phyloP scores from a whole-genome alignment of 1,284 basidiomycete species.

The Stygiomarasmius scandens region DNA sequence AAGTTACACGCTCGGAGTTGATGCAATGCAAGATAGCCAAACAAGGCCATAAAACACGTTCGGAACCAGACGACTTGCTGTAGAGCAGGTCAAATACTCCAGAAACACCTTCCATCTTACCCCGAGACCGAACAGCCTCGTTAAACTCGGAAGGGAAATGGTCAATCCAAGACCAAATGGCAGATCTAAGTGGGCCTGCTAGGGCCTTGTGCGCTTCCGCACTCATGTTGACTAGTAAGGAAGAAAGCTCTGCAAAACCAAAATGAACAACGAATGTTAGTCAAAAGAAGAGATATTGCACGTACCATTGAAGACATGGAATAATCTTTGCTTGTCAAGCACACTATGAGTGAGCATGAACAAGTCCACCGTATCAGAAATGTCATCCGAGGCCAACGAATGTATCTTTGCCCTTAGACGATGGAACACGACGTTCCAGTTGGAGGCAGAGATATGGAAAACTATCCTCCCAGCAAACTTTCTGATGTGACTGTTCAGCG shows the following conservation, averaged over 20 bases:
- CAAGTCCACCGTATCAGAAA: slow-evolving; percentile 71
- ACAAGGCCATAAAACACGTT: slow-evolving; percentile 75
- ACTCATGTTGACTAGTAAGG: slow-evolving; percentile 84
- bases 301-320: slow-evolving; percentile 67
- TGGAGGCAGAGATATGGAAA: slow-evolving; percentile 87
- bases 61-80: slow-evolving; percentile 58
- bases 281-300: slow-evolving; percentile 6
- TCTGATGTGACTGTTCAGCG: slow-evolving; percentile 63
- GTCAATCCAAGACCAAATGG: slow-evolving; percentile 93
- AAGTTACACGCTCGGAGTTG: slow-evolving; percentile 73
- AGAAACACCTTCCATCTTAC: slow-evolving; percentile 76
- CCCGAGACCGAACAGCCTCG: slow-evolving; percentile 64
- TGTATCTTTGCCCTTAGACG: slow-evolving; percentile 77
- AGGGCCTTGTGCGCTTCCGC: slow-evolving; percentile 75
- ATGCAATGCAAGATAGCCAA: slow-evolving; percentile 79
- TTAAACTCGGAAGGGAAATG: slow-evolving; percentile 83
- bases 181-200: slow-evolving; percentile 74
- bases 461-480: slow-evolving; percentile 80
- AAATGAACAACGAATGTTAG: slow-evolving; percentile 3
- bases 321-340: slow-evolving; percentile 65
- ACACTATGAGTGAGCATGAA: slow-evolving; percentile 75
- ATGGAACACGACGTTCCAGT: slow-evolving; percentile 83
- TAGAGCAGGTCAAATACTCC: slow-evolving; percentile 83
- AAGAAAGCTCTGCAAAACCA: slow-evolving; percentile 67
- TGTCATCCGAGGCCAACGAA: slow-evolving; percentile 51